A percentile compares a stretch with the other conserved stretches of the same genome.
phyloP scores from a whole-genome alignment of 169 alveolate genomes.

The Perkinsus marinus region DNA sequence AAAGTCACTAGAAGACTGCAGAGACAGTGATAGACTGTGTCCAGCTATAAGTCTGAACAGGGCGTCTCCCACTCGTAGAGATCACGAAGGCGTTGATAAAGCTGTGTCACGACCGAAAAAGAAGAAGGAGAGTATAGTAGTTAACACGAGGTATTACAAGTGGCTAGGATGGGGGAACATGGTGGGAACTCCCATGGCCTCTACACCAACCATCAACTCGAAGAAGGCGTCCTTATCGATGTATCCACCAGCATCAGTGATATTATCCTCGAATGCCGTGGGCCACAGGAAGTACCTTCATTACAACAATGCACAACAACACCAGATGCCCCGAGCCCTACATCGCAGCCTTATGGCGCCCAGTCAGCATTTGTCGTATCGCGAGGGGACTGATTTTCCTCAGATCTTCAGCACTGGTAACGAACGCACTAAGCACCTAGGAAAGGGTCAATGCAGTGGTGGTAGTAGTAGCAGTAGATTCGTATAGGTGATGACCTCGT shows the following conservation, averaged over 20 bases:
- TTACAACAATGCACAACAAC: no score
- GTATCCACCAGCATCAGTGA: not conserved
- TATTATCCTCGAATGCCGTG: not conserved
- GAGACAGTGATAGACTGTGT: no score
- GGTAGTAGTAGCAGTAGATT: no score
- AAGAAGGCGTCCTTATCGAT: not conserved
- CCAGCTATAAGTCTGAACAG: no score
- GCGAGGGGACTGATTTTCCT: not conserved
- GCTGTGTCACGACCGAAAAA: no score
- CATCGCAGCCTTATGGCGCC: not conserved
- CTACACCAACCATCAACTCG: not conserved
- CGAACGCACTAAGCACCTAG: not conserved
- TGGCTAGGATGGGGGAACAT: not conserved
- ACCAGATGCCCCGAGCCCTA: no score
- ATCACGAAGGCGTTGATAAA: no score
- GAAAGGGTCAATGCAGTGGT: not conserved
- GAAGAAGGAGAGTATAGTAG: no score
- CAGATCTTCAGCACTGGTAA: not conserved
- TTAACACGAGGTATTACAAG: no score
- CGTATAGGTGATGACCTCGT: not conserved
- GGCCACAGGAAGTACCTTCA: not conserved
- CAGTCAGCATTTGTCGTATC: not conserved
- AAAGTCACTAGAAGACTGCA: no score
- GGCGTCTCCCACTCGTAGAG: no score
- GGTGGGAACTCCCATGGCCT: not conserved